phyloP scores from a whole-genome alignment of 345 rosid genomes.

The Cardamine chenopodiifolia region DNA sequence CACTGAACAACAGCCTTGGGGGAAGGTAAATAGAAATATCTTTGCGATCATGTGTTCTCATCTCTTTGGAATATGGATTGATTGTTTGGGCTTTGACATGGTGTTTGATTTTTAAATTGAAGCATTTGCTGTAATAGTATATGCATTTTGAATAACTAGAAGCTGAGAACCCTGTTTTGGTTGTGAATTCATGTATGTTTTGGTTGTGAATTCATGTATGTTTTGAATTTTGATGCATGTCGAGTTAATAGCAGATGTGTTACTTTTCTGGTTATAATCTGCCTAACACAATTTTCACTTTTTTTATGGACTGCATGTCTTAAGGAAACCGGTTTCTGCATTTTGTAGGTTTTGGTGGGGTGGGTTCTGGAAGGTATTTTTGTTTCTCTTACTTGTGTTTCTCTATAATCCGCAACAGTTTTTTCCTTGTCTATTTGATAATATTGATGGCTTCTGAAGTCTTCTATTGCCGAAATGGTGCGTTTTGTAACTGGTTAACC shows the following conservation, averaged over 20 bases:
- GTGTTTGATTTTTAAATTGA: neutral
- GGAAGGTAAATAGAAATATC: slow-evolving; percentile 61
- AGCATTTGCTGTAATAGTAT: neutral
- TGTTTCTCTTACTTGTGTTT: slow-evolving; percentile 11
- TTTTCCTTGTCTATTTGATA: slow-evolving; percentile 18
- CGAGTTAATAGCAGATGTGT: neutral
- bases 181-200: slow-evolving; percentile 8
- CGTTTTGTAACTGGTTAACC: slow-evolving; percentile 23
- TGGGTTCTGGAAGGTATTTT: slow-evolving; percentile 96
- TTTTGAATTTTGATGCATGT: slow-evolving; percentile 17
- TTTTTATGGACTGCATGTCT: slow-evolving; percentile 19
- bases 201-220: slow-evolving; percentile 12
- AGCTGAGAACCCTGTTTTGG: slow-evolving; percentile 8
- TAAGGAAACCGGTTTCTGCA: slow-evolving; percentile 27
- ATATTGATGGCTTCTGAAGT: neutral
- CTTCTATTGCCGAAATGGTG: slow-evolving; percentile 8
- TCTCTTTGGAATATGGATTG: slow-evolving; percentile 2
- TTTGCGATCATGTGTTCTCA: slow-evolving; percentile 20
- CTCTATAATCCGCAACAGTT: neutral
- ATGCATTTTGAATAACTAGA: slow-evolving; percentile 19
- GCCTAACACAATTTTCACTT: neutral
- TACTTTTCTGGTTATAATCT: slow-evolving; percentile 14
- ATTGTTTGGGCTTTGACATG: slow-evolving; percentile 18
- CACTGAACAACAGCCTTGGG: slow-evolving; percentile 79
- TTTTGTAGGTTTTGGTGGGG: slow-evolving; percentile 95